Base-by-base conservation (phyloP, 768 basidiomycete genomes). In the Kwoniella dendrophila region DNA sequence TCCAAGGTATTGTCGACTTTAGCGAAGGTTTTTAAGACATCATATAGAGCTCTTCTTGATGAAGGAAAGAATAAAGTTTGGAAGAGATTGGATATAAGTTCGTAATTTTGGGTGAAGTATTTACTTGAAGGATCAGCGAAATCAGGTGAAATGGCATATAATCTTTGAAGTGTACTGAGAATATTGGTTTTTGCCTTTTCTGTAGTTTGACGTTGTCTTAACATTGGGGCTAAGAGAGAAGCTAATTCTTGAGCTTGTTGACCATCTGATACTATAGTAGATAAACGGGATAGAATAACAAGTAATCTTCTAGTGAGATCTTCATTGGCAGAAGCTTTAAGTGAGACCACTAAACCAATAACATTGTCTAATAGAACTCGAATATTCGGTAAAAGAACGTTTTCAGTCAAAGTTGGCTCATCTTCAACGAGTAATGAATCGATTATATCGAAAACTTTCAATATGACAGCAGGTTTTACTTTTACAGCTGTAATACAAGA, bases 151-250 rank as follows among this genome's bases (percentile, higher is more conserved):
- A 90, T 82, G 20, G 84, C 82, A 68, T 92, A 74, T 2, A 83
- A 51, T 89, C 83, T 57, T 83, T 85, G 61, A 81, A 83, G 49
- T 88, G 80, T 90, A 69, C 82, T 86, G 53, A 97, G 82, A 57
- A 97, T 78, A 73, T 94, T 86, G 38, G 85, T 82, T 81, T 98
- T 97, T 76, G 88, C 83, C 77, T 88, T 90, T 80, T 99, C 96
- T 0, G 89, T 84, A 0, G 96, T 85, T 3, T 87, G 75, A 74
- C 87, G 90, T 67, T 87, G 88, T 49, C 88, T 87, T 14, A 98
- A 82, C 27, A 96, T 82, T 0, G 93, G 93, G 0, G 85, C 80
- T 72, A 97, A 87, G 2, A 97, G 82, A 0, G 80, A 72, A 22
- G 92, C 83, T 4, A 98, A 83, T 4, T 84, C 84, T 16, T 85